These are phyloP conservation scores for Xylaria bambusicola DNA, from an alignment of 495 filamentous ascomycete genomes.

Conservation along the genomic window DNA sequence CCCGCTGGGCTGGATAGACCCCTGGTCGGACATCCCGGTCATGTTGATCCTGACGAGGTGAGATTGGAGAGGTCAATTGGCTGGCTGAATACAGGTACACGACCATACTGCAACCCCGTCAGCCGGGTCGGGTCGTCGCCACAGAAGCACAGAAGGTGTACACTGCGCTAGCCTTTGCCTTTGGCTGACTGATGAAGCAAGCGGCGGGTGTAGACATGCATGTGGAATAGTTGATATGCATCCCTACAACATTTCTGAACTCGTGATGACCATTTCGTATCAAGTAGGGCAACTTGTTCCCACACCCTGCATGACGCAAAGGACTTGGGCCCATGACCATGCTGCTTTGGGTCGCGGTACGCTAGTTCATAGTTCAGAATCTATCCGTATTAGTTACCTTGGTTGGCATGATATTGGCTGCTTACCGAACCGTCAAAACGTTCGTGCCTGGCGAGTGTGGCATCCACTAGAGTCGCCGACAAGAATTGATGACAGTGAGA, in stretches of 20 bases:
- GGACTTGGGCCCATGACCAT: neutral
- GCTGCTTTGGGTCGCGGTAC: neutral
- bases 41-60: constrained; percentile 3
- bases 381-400: too few species aligned
- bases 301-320: neutral
- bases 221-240: neutral
- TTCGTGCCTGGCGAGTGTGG: neutral
- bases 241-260: neutral
- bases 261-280: neutral
- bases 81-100: neutral
- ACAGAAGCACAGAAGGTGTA: neutral
- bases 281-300: neutral
- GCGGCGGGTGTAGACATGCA: neutral
- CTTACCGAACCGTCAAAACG: neutral
- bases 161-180: neutral
- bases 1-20: constrained; percentile 17
- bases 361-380: neutral
- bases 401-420: neutral
- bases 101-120: constrained; percentile 3
- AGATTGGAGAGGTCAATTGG: constrained; percentile 10
- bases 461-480: constrained; percentile 4
- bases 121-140: constrained; percentile 12
- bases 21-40: neutral
- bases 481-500: neutral
- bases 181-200: constrained; percentile 3